Conservation (phyloP, 257 asterid genomes). For the Penstemon barbatus region DNA sequence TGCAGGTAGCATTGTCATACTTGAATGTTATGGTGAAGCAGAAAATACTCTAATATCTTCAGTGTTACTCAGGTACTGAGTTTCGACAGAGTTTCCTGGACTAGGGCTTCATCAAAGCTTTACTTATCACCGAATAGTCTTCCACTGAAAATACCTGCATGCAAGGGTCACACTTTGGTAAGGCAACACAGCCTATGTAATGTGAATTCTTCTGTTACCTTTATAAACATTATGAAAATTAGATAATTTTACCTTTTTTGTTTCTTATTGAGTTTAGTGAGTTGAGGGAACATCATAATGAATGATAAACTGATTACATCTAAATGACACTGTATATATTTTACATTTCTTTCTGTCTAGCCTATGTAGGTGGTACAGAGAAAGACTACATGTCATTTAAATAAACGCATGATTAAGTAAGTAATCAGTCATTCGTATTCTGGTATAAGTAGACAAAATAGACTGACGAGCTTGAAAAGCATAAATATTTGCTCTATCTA, state of each 20-base stretch:
- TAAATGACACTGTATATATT: slow-evolving; percentile 1
- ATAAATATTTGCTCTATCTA: too few relatives aligned
- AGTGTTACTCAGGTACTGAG: slow-evolving; percentile 61
- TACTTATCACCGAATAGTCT: slow-evolving; percentile 88
- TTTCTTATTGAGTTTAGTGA: neutral
- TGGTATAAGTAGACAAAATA: too few relatives aligned
- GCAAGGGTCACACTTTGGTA: slow-evolving; percentile 99
- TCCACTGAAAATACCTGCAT: slow-evolving; percentile 90
- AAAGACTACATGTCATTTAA: slow-evolving; percentile 9
- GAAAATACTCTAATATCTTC: slow-evolving; percentile 18
- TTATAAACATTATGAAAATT: neutral
- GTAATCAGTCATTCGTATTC: neutral
- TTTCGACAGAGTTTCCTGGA: slow-evolving; percentile 86
- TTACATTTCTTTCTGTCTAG: neutral
- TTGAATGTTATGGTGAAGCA: slow-evolving; percentile 15
- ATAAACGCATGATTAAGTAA: neutral
- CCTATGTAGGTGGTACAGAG: neutral
- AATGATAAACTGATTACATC: slow-evolving; percentile 12
- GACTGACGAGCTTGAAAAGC: too few relatives aligned
- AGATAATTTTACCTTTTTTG: neutral
- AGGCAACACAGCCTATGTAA: slow-evolving; percentile 15
- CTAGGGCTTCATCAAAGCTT: slow-evolving; percentile 78
- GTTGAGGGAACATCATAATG: slow-evolving; percentile 1
- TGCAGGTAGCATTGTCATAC: slow-evolving; percentile 56
- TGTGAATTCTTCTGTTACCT: slow-evolving; percentile 13